Evolutionary conservation across 768 basidiomycete species (phyloP).

Genomic region (Infundibulicybe gibba): DNA sequence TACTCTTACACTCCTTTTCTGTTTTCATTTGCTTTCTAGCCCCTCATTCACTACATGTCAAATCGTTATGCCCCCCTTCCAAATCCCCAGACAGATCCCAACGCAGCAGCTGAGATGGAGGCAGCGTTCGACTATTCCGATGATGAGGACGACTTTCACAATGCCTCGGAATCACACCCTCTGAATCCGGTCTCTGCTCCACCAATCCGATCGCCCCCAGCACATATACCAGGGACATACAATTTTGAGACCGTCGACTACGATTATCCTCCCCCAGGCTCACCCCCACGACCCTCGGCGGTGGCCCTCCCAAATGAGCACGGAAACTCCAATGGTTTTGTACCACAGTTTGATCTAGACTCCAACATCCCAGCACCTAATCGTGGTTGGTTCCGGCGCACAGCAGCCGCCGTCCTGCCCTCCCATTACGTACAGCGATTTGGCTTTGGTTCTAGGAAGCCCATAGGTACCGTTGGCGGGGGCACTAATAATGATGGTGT

Average conservation of each 20-base stretch:
- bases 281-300: slow-evolving; percentile 65
- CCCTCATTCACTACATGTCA: slow-evolving; percentile 30
- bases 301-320: slow-evolving; percentile 63
- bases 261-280: slow-evolving; percentile 80
- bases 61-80: slow-evolving; percentile 69
- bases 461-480: slow-evolving; percentile 51
- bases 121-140: slow-evolving; percentile 85
- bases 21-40: slow-evolving; percentile 4
- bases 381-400: slow-evolving; percentile 51
- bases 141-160: slow-evolving; percentile 57
- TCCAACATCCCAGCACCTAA: slow-evolving; percentile 26
- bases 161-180: slow-evolving; percentile 47
- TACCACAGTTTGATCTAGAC: slow-evolving; percentile 47
- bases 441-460: slow-evolving; percentile 34
- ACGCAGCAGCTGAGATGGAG: slow-evolving; percentile 63
- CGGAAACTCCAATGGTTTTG: slow-evolving; percentile 72
- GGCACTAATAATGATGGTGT: slow-evolving; percentile 85
- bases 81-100: slow-evolving; percentile 46
- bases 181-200: slow-evolving; percentile 38
- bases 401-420: slow-evolving; percentile 56
- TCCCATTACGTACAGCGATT: slow-evolving; percentile 41
- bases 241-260: slow-evolving; percentile 83
- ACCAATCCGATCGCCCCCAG: slow-evolving; percentile 14
- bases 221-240: slow-evolving; percentile 46
- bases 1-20: slow-evolving; percentile 15